Evolutionary conservation across 2,329 filamentous ascomycete genomes (phyloP), one percentile per base, ranked within the genome.

Genomic region (Talaromyces sp.): DNA sequence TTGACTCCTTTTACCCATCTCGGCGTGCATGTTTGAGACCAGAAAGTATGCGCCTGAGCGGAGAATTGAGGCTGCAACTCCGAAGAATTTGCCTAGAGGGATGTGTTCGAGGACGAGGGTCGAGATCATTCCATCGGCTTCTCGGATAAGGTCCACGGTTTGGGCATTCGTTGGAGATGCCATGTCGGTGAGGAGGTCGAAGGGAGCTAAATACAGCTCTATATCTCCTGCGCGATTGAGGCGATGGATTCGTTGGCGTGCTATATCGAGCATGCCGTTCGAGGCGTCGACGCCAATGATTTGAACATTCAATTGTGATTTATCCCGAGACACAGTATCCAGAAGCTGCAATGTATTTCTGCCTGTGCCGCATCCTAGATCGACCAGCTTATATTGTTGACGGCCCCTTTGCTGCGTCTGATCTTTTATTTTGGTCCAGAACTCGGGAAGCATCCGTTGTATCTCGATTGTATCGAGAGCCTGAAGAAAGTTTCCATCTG

Each of bases 11-110:
- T 66, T 65, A 1, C 85, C 86, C 86, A 89, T 88, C 2, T 88
- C 83, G 1, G 80, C 73, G 70, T 89, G 87, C 87, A 89, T 89
- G 68, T 88, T 89, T 0, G 86, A 88, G n/a, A 89, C 68, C 9
- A 88, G 75, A 5, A 87, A 73, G 55, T 81, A 72, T 0, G 82
- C 85, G 0, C 79, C 79, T 0, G 76, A 74, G 2, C 66, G 67
- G 16, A 88, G 71, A 0, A 83, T 72, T 11, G 68, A 66, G 1
- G 76, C 68, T 0, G 81, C 77, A 0, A 80, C 79, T 2, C 67
- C 58, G 71, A 89, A 88, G 74, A 88, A 88, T 69, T 80, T 84
- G 0, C 72, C 66, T 0, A 86, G 69, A 0, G 85, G 82, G 3
- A 89, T 75, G 72, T 89, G 87, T 70, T 89, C 87, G 9, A 88